Evolutionary conservation across 805 yeast species (phyloP), one percentile per base, ranked within the genome.

Genomic region (Kuraishia floccosa): DNA sequence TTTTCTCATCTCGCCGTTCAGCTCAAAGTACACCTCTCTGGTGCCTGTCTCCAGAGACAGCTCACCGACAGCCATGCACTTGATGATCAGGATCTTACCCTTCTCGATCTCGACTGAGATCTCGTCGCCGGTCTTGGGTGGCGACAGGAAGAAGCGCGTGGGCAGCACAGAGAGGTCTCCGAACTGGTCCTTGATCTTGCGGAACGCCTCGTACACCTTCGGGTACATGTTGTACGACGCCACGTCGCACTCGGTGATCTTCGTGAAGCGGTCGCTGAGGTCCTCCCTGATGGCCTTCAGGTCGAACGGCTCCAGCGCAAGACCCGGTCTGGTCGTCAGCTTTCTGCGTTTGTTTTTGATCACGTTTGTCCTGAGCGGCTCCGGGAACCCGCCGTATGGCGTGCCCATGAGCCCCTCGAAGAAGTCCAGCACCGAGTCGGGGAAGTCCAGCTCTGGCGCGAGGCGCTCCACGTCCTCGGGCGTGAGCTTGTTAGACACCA

Each of bases 361-460:
- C 39, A 91, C 72, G 56, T 87, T 84, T 24, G 95, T 69, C 63
- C 99, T 78, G 59, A 91, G 68, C 24, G 99, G 98, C 63, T 91
- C 99, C 37, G 99, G 98, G 94, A 91, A 91, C 6, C 99, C 99
- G 44, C 98, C 99, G 54, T 84, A 85, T 50, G 99, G 99, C 43
- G 91, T 91, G 54, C 99, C 99, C 83, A 91, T 91, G 56, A 91
- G 72, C 47, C 99, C 99, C 67, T 91, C 95, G 72, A 91, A 86
- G 74, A 91, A 91, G 60, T 91, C 99, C 55, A 91, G 71, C 12
- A 91, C 96, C 14, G 97, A 89, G 52, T 82, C 96, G 40, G 98
- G 99, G 95, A 91, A 89, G 61, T 91, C 98, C 46, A 91, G 72
- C 35, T 85, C 83, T 33, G 74, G 63, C 3, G 99, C 98, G 44